Percentiles rank a stretch among this genome's conserved stretches.
These are phyloP conservation scores for Corylus americana DNA, from an alignment of 306 rosid genomes.

Conservation along the genomic window DNA sequence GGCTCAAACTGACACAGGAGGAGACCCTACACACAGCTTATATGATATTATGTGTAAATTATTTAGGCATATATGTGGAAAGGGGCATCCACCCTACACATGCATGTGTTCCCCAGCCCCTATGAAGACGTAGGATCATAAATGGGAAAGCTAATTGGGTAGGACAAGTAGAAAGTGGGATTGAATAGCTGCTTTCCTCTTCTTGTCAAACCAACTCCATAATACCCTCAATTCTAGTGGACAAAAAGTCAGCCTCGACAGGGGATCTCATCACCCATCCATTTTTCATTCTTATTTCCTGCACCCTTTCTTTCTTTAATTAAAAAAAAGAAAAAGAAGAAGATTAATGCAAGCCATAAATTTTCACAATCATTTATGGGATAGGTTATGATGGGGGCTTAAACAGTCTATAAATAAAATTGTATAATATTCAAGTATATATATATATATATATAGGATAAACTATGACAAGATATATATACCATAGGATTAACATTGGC, in stretches of 20 bases:
- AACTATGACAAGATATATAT: too few species aligned
- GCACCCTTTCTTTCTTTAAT: too few species aligned
- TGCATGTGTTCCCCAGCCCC: constrained; percentile 18
- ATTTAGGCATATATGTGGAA: neutral
- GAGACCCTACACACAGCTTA: constrained; percentile 35
- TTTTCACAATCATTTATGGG: too few species aligned
- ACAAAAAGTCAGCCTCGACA: neutral
- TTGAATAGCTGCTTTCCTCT: constrained; percentile 19
- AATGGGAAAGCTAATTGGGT: constrained; percentile 34
- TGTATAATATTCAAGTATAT: too few species aligned
- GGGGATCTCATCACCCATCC: constrained; percentile 3
- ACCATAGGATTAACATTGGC: too few species aligned
- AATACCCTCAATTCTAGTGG: constrained; percentile 15
- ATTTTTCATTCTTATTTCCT: neutral
- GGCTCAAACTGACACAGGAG: constrained; percentile 24
- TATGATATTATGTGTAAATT: neutral
- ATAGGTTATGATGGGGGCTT: too few species aligned
- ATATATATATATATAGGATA: too few species aligned
- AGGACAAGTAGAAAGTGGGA: constrained; percentile 34
- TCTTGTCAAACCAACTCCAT: constrained; percentile 32
- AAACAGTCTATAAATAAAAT: too few species aligned
- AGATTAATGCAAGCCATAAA: too few species aligned
- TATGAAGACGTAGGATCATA: constrained; percentile 36
- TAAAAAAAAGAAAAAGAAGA: too few species aligned
- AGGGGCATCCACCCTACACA: constrained; percentile 14